Base-by-base conservation (phyloP, 805 yeast species). In the Danielia reshetovae region DNA sequence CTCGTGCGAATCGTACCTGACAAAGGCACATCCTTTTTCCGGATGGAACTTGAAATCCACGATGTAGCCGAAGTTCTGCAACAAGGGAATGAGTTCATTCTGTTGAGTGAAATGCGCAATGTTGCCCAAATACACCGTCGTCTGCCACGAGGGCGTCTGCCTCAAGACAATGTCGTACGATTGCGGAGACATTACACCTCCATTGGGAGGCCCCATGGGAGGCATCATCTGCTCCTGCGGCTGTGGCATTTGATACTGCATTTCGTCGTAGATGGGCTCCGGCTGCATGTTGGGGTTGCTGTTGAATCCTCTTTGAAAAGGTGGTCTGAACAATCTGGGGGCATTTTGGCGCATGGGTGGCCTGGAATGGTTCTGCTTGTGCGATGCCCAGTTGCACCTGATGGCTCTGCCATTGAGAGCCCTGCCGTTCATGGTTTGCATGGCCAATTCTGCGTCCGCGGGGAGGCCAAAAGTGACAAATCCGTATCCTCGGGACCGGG, bases 401-500 rank as follows among this genome's bases (percentile, higher is more conserved):
- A 88, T 76, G 24, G 84, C 75, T 52, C 95, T 71, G 37, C 89
- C 89, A 32, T 80, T 77, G 34, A 87, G 61, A 55, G 72, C 66
- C 40, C 70, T 72, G 32, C 95, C 94, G 56, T 82, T 82, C 86
- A 81, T 85, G 18, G 79, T 60, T 37, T 70, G 72, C 45, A 85
- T 64, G 18, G 94, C 94, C 33, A 57, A 59, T 49, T 82, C 86
- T 2, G 95, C 96, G 45, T 85, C 90, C 13, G 65, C 60, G 42
- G 71, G 75, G 17, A 72, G 74, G 18, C 65, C 58, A 51, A 88
- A 88, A 1, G 90, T 80, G 9, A 86, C 93, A 59, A 88, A 87
- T 2, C 96, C 96, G 54, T 87, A 87, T 24, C 96, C 95, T 61
- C 96, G 72, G 3, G 95, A 85, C 54, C 95, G 72, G 27, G 94